A percentile compares a stretch with the other conserved stretches of the same genome.
These are phyloP conservation scores for Fusarium sp. DNA, from an alignment of 2,329 filamentous ascomycete species.

Conservation along the genomic window DNA sequence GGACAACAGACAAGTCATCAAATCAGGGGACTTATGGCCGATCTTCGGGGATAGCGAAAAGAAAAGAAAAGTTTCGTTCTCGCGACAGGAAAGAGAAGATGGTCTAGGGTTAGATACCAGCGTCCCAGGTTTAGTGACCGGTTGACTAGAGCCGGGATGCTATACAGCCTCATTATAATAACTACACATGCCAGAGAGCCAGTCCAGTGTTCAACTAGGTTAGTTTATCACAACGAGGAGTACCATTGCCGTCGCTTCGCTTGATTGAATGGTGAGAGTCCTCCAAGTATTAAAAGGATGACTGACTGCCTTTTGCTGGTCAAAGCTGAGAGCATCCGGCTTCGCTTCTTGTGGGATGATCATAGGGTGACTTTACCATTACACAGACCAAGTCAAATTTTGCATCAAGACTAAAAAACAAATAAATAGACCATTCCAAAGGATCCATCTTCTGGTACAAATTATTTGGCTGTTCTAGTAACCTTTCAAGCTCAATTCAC, in stretches of 20 bases:
- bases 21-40: not conserved
- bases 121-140: fast-evolving
- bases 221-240: fast-evolving
- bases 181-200: not conserved
- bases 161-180: not conserved
- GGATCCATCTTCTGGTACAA: fast-evolving
- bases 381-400: too few species aligned
- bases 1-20: not conserved
- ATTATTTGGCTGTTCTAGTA: not conserved
- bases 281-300: not conserved
- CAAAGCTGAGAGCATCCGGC: not conserved
- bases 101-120: not conserved
- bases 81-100: not conserved
- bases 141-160: fast-evolving
- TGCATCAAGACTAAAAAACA: fast-evolving
- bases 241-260: fast-evolving
- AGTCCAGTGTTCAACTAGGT: fast-evolving
- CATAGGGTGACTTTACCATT: not conserved
- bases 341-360: not conserved
- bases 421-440: not conserved
- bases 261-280: not conserved
- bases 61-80: too few species aligned
- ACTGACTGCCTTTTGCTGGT: not conserved
- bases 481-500: not conserved
- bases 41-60: not conserved